Conservation (phyloP, 176 grass and related monocot species). For the Alopecurus myosuroides region DNA sequence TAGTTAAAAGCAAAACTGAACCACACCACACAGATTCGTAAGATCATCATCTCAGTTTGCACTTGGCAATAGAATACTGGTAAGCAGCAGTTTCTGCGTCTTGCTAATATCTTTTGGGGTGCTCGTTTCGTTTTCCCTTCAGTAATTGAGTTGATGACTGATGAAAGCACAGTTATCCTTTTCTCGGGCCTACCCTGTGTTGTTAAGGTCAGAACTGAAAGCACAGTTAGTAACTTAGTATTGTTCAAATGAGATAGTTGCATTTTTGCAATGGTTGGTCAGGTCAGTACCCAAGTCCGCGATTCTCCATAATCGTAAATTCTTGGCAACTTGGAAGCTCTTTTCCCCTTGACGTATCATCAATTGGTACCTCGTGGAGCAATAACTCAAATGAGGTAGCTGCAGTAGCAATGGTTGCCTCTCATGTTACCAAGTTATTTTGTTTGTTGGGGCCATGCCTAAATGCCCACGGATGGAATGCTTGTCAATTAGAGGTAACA, state of each 20-base stretch:
- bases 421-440: slow-evolving; percentile 96
- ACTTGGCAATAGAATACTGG: too few relatives aligned
- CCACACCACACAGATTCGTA: too few relatives aligned
- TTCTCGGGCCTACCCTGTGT: not conserved
- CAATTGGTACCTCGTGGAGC: slow-evolving; percentile 93
- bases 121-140: not conserved
- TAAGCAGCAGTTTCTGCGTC: slow-evolving; percentile 36
- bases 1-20: too few relatives aligned
- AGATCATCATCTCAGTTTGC: too few relatives aligned
- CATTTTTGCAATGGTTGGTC: too few relatives aligned
- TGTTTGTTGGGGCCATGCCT: slow-evolving; percentile 76
- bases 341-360: slow-evolving; percentile 98
- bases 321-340: slow-evolving; percentile 90
- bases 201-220: not conserved
- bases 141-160: too few relatives aligned
- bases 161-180: slow-evolving; percentile 2
- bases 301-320: slow-evolving; percentile 81
- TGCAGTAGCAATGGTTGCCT: slow-evolving; percentile 97
- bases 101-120: not conserved
- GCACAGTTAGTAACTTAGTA: too few relatives aligned
- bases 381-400: slow-evolving; percentile 98
- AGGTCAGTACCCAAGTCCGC: slow-evolving; percentile 49
- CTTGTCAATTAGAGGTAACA: slow-evolving; percentile 87
- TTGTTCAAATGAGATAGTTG: too few relatives aligned
- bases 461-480: slow-evolving; percentile 97